Evolutionary conservation across 306 rosid species (phyloP).

Genomic region (Corylus americana): DNA sequence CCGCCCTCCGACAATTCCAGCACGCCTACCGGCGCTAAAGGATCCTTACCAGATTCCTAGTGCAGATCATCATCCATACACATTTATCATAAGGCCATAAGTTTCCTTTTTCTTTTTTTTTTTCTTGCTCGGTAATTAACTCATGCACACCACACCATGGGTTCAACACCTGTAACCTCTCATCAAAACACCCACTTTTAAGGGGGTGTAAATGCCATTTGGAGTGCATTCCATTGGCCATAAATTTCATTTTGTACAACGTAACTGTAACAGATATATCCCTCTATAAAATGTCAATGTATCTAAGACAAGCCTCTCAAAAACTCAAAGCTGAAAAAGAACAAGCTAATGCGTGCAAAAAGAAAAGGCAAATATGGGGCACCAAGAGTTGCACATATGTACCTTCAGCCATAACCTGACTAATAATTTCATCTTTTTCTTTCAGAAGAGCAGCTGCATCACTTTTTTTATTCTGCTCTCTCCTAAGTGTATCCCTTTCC

Average conservation of each 20-base stretch:
- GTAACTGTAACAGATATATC: background rate
- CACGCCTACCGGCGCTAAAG: background rate
- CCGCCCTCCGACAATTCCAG: no score
- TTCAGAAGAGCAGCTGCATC: slow-evolving; percentile 97
- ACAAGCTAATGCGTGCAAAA: background rate
- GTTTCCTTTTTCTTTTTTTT: background rate
- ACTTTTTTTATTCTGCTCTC: slow-evolving; percentile 95
- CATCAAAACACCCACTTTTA: background rate
- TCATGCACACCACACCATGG: background rate
- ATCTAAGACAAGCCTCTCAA: slow-evolving; percentile 2
- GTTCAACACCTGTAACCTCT: background rate
- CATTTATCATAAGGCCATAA: background rate
- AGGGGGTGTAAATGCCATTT: background rate
- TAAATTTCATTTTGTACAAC: background rate
- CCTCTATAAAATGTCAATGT: background rate
- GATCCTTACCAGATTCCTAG: background rate
- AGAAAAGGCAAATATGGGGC: background rate
- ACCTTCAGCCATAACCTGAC: slow-evolving; percentile 99
- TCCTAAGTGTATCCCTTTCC: slow-evolving; percentile 94
- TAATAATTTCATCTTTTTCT: slow-evolving; percentile 98
- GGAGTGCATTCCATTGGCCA: background rate
- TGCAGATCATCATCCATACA: background rate
- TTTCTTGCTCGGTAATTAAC: background rate
- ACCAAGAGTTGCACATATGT: slow-evolving; percentile 7
- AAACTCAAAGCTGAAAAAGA: slow-evolving; percentile 1